Base-by-base conservation (phyloP, 257 asterid genomes). In the Solanum raphanifolium region DNA sequence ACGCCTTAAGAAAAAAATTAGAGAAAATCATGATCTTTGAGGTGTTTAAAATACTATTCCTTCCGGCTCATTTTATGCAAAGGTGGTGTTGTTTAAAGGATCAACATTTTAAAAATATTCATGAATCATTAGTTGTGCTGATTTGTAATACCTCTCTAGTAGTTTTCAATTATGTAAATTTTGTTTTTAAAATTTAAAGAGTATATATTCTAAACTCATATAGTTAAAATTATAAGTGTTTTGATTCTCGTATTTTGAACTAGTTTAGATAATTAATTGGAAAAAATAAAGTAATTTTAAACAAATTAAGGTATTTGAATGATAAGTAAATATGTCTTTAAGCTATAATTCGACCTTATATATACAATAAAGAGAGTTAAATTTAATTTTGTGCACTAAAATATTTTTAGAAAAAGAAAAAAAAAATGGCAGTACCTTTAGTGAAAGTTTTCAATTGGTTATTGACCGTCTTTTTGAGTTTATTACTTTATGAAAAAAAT, bases 141-240 rank as follows among this genome's bases (percentile, higher is more conserved):
- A 5, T 25, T 1, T n/a, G 1, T 65, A 65, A 0, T 65, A 25
- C 2, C 5, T 23, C 5, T 60, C 13, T 23, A 0, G 2, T 20
- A 58, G 11, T 62, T 62, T 62, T 62, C 13, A 0, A 10, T n/a
- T 65, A 10, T 3, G 13, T 65, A 65, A 25, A 65, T 12, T 25
- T 66, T 66, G 1, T 11, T 11, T 62, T 9, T 3, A 62, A 65
- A 25, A 11, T 4, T n/a, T 65, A 25, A 25, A 65, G 1, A 11
- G 29, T 65, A 2, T n/a, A 65, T 25, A 65, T 25, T 46, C 4
- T 0, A 1, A 10, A 65, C 7, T 25, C 32, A 65, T 65, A 25
- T n/a, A 65, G 15, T 66, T 13, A 12, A 25, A 66, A 10, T 2
- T 11, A 66, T 15, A 25, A 25, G n/a, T 66, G 34, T 66, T 66